Evolutionary conservation across 371 early-diverging fungal species (phyloP), one percentile per base, ranked within the genome.

Genomic region (Syncephalastrum racemosum): DNA sequence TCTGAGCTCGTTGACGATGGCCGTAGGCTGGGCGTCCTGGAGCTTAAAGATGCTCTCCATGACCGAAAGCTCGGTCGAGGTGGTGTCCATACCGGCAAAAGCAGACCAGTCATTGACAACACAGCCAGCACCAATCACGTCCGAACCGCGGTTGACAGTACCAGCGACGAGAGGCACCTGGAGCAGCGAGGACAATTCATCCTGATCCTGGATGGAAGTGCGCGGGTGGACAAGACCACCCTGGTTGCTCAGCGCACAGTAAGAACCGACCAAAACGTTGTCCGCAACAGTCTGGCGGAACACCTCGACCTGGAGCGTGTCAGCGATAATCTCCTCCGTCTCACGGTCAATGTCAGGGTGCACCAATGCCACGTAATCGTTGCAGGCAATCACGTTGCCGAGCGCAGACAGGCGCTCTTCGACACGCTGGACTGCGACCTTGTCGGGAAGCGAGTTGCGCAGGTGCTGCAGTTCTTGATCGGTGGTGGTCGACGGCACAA

Each of bases 401-500:
- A 99, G 81, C 5, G 99, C 99, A 39, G 99, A 98, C 19, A 99
- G 81, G 51, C 99, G 89, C 80, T 99, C 99, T 68, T 98, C 98
- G 12, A 99, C 91, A 56, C 99, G 88, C 76, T 96, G 97, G 59
- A 99, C 95, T 25, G 86, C 87, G 16, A 99, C 93, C 36, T 82
- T 70, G 31, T 99, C 99, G 12, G 99, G 99, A 10, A 99, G 84
- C 18, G 97, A 90, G 79, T 99, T 99, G 58, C 99, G 87, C 49
- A 99, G 74, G 69, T 99, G 99, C 76, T 96, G 96, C 39, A 99
- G 88, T 79, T 99, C 99, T 68, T 99, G 99, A 81, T 99, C 99
- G 48, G 99, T 96, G 43, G 98, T 98, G 2, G 97, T 90, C 71
- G 87, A 88, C 50, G 99, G 99, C 23, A 99, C 95, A 46, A 99